Base-by-base conservation (phyloP, 805 yeast species). In the Schizosaccharomyces japonicus region DNA sequence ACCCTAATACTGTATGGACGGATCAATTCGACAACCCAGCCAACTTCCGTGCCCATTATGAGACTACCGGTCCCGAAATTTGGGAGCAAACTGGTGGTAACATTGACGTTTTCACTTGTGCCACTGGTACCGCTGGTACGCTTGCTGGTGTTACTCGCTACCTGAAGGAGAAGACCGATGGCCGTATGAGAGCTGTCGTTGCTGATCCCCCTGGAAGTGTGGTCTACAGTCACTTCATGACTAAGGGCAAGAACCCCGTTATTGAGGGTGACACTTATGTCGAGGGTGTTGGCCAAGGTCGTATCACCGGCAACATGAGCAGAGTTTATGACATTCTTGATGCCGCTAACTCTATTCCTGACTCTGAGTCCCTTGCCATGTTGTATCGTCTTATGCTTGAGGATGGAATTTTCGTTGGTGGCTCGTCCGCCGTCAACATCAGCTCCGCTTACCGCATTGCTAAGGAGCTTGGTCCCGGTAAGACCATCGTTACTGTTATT, bases 201-300 rank as follows among this genome's bases (percentile, higher is more conserved):
- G 94, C 95, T 1, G 95, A 85, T 61, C 95, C 95, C 21, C 95
- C 95, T 11, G 95, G 95, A 50, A 77, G 90, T 3, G 80, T 80
- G 46, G 68, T 85, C 44, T 81, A 80, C 64, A 73, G 83, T 7
- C 83, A 77, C 58, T 74, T 85, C 51, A 75, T 73, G 51, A 67
- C 80, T 4, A 73, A 75, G 15, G 87, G 87, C 29, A 66, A 76
- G 58, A 68, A 71, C 8, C 63, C 78, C 49, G 82, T 74, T 39
- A 72, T 84, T 56, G 68, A 71, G 1, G 95, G 95, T 28, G 73
- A 82, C 2, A 79, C 93, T 0, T 83, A 85, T 61, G 85, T 95
- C 27, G 95, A 85, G 64, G 95, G 95, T 29, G 83, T 85, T 63
- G 95, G 95, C 27, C 95, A 85, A 63, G 94, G 94, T 44, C 71